Evolutionary conservation across 495 filamentous ascomycete species (phyloP), one percentile per base, ranked within the genome.

Genomic region (Podospora comata): DNA sequence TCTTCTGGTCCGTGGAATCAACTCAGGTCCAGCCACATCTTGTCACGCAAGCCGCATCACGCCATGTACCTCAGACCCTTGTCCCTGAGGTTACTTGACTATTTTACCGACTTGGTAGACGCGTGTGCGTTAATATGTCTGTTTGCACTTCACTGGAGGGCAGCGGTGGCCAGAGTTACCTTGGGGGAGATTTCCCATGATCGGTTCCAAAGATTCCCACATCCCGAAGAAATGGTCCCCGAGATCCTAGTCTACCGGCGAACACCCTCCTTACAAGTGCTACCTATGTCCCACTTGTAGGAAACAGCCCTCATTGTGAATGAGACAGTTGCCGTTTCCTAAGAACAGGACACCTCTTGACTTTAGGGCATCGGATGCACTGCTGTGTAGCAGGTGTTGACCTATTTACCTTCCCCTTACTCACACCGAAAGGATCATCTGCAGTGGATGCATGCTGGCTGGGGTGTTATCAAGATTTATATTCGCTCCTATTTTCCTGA

Each of bases 271-370:
- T 32, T 32, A 32, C 30, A 32, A 32, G 30, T 32, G 30, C 30
- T 32, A 32, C 30, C 30, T 16, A 48, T 57, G 48, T 54, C 32
- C 39, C 5, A 39, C 23, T 3, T 26, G 4, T 53, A 15, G 55
- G 39, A 20, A 60, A 62, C 18, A 44, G 6, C 16, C 23, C 58
- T 23, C 62, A 66, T 71, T 65, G 65, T 23, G 23, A 48, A 26
- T 58, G 69, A 71, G 53, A 68, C 66, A 53, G 57, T 65, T 65
- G 18, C 13, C 39, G 62, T 68, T 71, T 71, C 9, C 2, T 48
- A 57, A 53, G 26, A 13, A n/a, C n/a, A 63, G 39, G 26, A 13
- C 39, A 2, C 39, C 39, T 48, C 2, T 48, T 48, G 3, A 48
- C 39, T 48, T 11, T 48, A 16, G 39, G 39, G 9, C 39, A 48